These are phyloP conservation scores for Lathyrus oleraceus DNA, from an alignment of 306 rosid genomes.

Conservation along the genomic window DNA sequence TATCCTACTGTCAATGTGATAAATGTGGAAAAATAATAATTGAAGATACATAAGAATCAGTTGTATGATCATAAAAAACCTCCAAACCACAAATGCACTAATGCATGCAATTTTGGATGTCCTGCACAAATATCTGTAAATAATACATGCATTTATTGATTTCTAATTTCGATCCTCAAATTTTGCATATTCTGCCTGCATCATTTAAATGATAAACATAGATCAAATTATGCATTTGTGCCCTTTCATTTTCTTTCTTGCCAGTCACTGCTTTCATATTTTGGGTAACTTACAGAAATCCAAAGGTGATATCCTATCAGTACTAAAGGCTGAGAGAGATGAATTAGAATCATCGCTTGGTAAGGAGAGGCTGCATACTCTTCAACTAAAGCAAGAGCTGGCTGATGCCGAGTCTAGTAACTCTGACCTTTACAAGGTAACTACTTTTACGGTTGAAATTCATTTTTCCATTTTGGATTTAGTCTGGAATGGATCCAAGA, in stretches of 20 bases:
- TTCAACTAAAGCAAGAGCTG: constrained; percentile 82
- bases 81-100: constrained; percentile 1
- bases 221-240: constrained; percentile 12
- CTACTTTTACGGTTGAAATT: constrained; percentile 10
- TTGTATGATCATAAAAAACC: constrained; percentile 6
- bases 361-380: constrained; percentile 64
- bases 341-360: constrained; percentile 71
- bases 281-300: constrained; percentile 55
- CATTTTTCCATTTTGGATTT: constrained; percentile 21
- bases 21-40: not conserved
- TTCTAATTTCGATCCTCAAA: not conserved
- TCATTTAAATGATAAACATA: not conserved
- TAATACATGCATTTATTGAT: constrained; percentile 12
- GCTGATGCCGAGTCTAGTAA: constrained; percentile 70
- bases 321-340: constrained; percentile 73
- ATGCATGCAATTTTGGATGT: constrained; percentile 8
- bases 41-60: not conserved
- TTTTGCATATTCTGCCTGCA: not conserved
- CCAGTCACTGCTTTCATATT: constrained; percentile 25
- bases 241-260: constrained; percentile 22
- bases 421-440: constrained; percentile 86
- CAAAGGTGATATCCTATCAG: constrained; percentile 56
- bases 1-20: not conserved
- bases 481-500: constrained; percentile 18
- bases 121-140: not conserved